phyloP scores from a whole-genome alignment of 1,284 basidiomycete species.

The Exobasidium rhododendri region DNA sequence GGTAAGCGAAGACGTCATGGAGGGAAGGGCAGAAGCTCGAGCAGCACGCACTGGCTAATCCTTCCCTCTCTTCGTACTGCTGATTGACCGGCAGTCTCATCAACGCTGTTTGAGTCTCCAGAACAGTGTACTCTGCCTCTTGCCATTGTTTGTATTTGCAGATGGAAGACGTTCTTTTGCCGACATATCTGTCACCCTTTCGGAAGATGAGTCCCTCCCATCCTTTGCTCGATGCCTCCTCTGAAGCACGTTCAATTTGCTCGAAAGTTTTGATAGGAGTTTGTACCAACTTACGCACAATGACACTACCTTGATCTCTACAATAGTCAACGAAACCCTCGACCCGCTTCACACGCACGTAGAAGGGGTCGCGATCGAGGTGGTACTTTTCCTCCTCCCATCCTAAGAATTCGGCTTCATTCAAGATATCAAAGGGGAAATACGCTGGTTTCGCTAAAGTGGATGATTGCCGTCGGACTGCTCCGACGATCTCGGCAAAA shows the following conservation, averaged over 20 bases:
- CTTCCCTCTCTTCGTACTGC: slow-evolving; percentile 5
- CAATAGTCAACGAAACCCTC: slow-evolving; percentile 6
- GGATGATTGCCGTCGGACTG: background rate
- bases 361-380: background rate
- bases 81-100: slow-evolving; percentile 6
- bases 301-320: background rate
- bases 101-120: background rate
- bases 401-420: background rate
- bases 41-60: background rate
- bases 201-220: slow-evolving; percentile 11
- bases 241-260: background rate
- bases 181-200: slow-evolving; percentile 4
- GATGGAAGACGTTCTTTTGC: slow-evolving; percentile 7
- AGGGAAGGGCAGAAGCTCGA: no score
- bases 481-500: background rate
- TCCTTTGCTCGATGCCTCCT: background rate
- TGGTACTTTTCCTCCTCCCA: background rate
- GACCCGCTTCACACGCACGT: background rate
- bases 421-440: slow-evolving; percentile 7
- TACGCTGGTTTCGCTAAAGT: slow-evolving; percentile 1
- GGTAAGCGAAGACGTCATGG: background rate
- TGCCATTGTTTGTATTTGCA: slow-evolving; percentile 9
- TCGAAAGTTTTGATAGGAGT: background rate
- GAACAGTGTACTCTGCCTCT: slow-evolving; percentile 2
- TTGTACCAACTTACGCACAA: slow-evolving; percentile 3